Percentiles rank a stretch among this genome's conserved stretches.
These are phyloP conservation scores for Betula pendula DNA, from an alignment of 306 rosid genomes.

Conservation along the genomic window DNA sequence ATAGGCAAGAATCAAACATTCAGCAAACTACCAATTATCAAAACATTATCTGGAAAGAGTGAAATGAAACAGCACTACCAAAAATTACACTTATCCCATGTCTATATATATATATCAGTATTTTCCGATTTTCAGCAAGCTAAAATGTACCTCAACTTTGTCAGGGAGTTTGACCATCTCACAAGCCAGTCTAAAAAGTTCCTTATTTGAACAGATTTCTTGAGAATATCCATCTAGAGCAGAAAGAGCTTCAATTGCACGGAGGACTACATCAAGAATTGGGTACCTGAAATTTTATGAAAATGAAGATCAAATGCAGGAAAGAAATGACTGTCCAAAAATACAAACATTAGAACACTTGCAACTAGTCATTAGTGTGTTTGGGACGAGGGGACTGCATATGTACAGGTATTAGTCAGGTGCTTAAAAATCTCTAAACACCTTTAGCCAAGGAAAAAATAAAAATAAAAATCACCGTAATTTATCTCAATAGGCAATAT, in stretches of 20 bases:
- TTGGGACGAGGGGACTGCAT: neutral
- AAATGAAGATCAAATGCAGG: slow-evolving; percentile 3
- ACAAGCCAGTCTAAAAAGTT: slow-evolving; percentile 59
- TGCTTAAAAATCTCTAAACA: neutral
- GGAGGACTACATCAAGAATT: slow-evolving; percentile 74
- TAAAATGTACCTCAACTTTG: slow-evolving; percentile 77
- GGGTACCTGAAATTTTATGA: slow-evolving; percentile 59
- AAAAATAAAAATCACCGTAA: neutral
- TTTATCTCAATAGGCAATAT: neutral
- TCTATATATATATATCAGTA: neutral
- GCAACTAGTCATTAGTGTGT: neutral
- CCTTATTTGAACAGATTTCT: slow-evolving; percentile 69
- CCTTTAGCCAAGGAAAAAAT: neutral
- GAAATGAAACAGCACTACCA: slow-evolving; percentile 12
- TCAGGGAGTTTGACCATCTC: slow-evolving; percentile 69
- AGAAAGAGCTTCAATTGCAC: slow-evolving; percentile 75
- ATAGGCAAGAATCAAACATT: slow-evolving; percentile 10
- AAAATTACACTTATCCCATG: neutral
- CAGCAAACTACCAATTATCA: slow-evolving; percentile 5
- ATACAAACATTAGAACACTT: neutral
- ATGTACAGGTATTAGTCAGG: neutral
- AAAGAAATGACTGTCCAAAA: neutral
- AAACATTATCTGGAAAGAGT: slow-evolving; percentile 1
- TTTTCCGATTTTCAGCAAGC: slow-evolving; percentile 5
- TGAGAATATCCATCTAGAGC: slow-evolving; percentile 69